Evolutionary conservation across 768 basidiomycete genomes (phyloP).

Genomic region (Dentipellis sp.): DNA sequence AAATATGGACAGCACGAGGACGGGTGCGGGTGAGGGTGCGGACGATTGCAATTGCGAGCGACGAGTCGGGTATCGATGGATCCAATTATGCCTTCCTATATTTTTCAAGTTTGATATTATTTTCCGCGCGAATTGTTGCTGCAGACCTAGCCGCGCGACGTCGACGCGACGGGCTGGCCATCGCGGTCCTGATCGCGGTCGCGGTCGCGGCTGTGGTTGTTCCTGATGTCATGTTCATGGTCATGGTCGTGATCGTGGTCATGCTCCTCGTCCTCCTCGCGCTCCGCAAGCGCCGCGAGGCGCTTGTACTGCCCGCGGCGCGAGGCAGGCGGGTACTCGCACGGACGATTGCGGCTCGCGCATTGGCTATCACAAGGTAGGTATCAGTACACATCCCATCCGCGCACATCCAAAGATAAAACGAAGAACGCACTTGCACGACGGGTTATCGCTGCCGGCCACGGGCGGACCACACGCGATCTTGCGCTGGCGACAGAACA

Average conservation of each 20-base stretch:
- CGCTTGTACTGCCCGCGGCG: conserved; percentile 16
- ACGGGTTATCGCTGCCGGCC: conserved; percentile 9
- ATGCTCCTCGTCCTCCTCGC: conserved; percentile 7
- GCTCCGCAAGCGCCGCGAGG: conserved; percentile 4
- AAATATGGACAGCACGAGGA: not conserved
- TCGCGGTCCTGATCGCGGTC: not conserved
- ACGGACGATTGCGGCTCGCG: conserved; percentile 13
- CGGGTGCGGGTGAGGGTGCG: not conserved
- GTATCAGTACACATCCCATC: not conserved
- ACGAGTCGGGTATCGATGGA: not conserved
- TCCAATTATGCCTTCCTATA: no score
- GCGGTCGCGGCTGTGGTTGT: conserved; percentile 3
- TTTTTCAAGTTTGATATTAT: no score
- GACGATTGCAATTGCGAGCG: not conserved
- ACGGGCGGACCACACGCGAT: conserved; percentile 26
- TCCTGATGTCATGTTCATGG: not conserved
- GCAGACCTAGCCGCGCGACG: not conserved
- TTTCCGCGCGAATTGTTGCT: no score
- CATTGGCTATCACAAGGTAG: conserved; percentile 8
- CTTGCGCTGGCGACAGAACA: conserved; percentile 34
- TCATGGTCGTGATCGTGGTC: not conserved
- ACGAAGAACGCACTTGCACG: conserved; percentile 12
- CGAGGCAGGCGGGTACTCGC: conserved; percentile 15
- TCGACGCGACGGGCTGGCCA: not conserved
- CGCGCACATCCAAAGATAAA: not conserved